Percentiles rank a stretch among this genome's conserved stretches.
Evolutionary conservation across 129 eudicot genomes (phyloP).

Genomic region (Pulicaria dysenterica): DNA sequence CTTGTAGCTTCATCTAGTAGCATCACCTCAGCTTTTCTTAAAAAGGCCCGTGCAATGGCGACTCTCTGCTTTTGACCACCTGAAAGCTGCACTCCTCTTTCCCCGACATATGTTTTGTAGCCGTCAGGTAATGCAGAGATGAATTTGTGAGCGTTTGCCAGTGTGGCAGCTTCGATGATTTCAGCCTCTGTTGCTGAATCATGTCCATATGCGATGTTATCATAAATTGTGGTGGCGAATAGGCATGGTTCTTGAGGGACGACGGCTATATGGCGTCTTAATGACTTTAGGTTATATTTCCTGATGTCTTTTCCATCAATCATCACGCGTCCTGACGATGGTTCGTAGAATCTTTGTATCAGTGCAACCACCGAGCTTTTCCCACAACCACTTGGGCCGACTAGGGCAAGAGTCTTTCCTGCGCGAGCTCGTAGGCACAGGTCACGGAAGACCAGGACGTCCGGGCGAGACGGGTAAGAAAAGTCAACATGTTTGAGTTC

Average conservation of each 20-base stretch:
- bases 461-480: constrained; percentile 87
- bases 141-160: constrained; percentile 90
- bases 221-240: constrained; percentile 78
- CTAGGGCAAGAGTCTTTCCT: constrained; percentile 87
- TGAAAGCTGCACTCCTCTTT: constrained; percentile 80
- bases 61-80: constrained; percentile 93
- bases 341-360: constrained; percentile 78
- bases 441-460: constrained; percentile 64
- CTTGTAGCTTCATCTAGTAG: constrained; percentile 91
- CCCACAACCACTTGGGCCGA: constrained; percentile 96
- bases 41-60: constrained; percentile 80
- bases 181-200: constrained; percentile 86
- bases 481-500: constrained; percentile 89
- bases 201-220: constrained; percentile 81
- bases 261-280: constrained; percentile 73
- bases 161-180: constrained; percentile 81
- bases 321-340: constrained; percentile 77
- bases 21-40: constrained; percentile 82
- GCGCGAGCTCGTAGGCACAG: constrained; percentile 83
- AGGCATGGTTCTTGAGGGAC: constrained; percentile 97
- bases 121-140: constrained; percentile 86
- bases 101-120: constrained; percentile 82
- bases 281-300: constrained; percentile 70
- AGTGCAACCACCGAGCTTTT: constrained; percentile 89
- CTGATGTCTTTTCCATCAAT: constrained; percentile 85